Evolutionary conservation across 495 filamentous ascomycete species (phyloP).

Genomic region (Neurospora sp.): DNA sequence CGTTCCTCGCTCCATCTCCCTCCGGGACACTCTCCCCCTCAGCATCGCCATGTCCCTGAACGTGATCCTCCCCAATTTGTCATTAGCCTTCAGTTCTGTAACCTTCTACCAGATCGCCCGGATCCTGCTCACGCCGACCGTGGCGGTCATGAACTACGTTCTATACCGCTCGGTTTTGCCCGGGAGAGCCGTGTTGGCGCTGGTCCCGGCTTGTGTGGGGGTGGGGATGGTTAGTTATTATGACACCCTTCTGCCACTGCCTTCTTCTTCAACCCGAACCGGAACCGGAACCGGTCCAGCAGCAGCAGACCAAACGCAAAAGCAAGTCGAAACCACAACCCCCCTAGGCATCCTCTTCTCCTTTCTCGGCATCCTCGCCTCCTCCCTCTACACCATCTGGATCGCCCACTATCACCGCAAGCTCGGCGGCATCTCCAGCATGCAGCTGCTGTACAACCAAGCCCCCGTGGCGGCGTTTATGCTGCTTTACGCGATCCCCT

Average conservation of each 20-base stretch:
- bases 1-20: constrained; percentile 40
- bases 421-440: constrained; percentile 49
- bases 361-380: constrained; percentile 52
- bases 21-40: constrained; percentile 53
- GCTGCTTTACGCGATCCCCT: constrained; percentile 56
- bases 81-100: constrained; percentile 59
- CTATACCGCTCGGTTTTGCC: constrained; percentile 55
- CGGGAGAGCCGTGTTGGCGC: constrained; percentile 39
- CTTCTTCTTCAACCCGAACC: constrained; percentile 4
- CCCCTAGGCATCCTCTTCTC: constrained; percentile 52
- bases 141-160: constrained; percentile 56
- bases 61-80: constrained; percentile 66
- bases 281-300: background rate
- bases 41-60: constrained; percentile 59
- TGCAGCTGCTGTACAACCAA: constrained; percentile 67
- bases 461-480: constrained; percentile 54
- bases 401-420: constrained; percentile 58
- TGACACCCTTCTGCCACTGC: constrained; percentile 40
- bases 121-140: constrained; percentile 59
- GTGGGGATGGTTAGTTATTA: constrained; percentile 65
- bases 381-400: constrained; percentile 61
- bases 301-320: constrained; percentile 18
- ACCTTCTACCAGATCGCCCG: constrained; percentile 69
- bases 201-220: constrained; percentile 56
- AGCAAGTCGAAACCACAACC: constrained; percentile 38